Percentiles rank a stretch among this genome's conserved stretches.
phyloP scores from a whole-genome alignment of 1,139 yeast species.

The Keqinozyma sinolaborantium region DNA sequence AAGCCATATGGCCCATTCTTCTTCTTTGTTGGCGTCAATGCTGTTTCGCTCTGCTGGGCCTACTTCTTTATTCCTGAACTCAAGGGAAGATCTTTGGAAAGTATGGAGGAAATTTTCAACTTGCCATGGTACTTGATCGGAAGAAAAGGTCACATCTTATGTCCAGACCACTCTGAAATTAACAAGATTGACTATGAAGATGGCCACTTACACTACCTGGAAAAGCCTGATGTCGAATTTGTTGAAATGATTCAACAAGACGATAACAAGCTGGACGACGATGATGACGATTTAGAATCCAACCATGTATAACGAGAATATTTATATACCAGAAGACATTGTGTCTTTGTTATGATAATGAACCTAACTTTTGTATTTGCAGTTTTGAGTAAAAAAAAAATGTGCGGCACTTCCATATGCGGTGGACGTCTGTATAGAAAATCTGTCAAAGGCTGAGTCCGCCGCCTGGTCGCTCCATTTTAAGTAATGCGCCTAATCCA shows the following conservation, averaged over 20 bases:
- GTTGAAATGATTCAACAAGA: not conserved
- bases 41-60: constrained; percentile 38
- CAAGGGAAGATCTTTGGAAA: constrained; percentile 45
- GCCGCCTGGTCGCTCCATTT: too few species aligned
- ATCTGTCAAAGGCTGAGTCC: too few species aligned
- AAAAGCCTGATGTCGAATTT: not conserved
- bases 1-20: constrained; percentile 47
- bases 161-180: constrained; percentile 42
- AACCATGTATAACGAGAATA: too few species aligned
- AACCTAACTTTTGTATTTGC: too few species aligned
- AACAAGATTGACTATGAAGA: not conserved
- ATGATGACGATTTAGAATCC: not conserved
- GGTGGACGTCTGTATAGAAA: too few species aligned
- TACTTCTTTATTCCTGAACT: constrained; percentile 52
- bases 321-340: too few species aligned
- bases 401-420: too few species aligned
- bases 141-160: constrained; percentile 43
- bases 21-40: constrained; percentile 41
- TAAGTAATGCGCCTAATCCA: too few species aligned
- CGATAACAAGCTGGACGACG: not conserved
- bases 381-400: too few species aligned
- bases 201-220: not conserved
- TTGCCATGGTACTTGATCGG: constrained; percentile 55
- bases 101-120: constrained; percentile 50
- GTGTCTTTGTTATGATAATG: too few species aligned